A percentile compares a stretch with the other conserved stretches of the same genome.
Evolutionary conservation across 805 yeast genomes (phyloP).

Genomic region (Metschnikowia lunata): DNA sequence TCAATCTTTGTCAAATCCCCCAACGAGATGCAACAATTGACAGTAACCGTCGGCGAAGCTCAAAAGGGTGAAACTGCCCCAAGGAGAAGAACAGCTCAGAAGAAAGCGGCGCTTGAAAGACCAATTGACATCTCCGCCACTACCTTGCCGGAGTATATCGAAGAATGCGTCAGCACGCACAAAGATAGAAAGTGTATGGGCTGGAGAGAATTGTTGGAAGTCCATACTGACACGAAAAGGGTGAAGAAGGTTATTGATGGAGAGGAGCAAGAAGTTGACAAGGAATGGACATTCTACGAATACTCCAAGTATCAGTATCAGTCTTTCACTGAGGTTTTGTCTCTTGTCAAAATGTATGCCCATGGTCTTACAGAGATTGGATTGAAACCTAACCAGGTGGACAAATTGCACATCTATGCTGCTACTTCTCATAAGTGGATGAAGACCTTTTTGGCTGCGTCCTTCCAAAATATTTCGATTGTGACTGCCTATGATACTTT

Average conservation of each 20-base stretch:
- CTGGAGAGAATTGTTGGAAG: constrained; percentile 69
- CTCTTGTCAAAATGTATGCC: constrained; percentile 52
- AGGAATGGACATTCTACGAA: constrained; percentile 86
- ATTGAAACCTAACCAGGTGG: constrained; percentile 52
- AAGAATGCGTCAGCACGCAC: constrained; percentile 56
- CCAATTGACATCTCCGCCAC: constrained; percentile 63
- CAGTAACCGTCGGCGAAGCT: constrained; percentile 67
- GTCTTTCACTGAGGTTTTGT: constrained; percentile 53
- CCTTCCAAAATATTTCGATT: constrained; percentile 74
- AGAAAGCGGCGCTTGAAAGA: constrained; percentile 47
- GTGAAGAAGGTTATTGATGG: constrained; percentile 79
- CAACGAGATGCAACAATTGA: constrained; percentile 22
- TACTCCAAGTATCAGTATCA: constrained; percentile 65
- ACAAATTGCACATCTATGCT: constrained; percentile 79
- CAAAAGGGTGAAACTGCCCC: constrained; percentile 79
- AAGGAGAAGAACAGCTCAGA: constrained; percentile 56
- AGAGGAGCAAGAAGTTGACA: constrained; percentile 62
- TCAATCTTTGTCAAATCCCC: neutral
- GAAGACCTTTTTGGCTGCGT: constrained; percentile 76
- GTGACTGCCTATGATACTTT: constrained; percentile 96
- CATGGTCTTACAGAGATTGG: constrained; percentile 77
- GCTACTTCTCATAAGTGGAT: constrained; percentile 87
- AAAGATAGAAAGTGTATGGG: constrained; percentile 60
- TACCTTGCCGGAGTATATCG: constrained; percentile 66
- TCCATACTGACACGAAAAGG: constrained; percentile 71